Conservation (phyloP, 495 filamentous ascomycete species). For the Neurospora sp. region DNA sequence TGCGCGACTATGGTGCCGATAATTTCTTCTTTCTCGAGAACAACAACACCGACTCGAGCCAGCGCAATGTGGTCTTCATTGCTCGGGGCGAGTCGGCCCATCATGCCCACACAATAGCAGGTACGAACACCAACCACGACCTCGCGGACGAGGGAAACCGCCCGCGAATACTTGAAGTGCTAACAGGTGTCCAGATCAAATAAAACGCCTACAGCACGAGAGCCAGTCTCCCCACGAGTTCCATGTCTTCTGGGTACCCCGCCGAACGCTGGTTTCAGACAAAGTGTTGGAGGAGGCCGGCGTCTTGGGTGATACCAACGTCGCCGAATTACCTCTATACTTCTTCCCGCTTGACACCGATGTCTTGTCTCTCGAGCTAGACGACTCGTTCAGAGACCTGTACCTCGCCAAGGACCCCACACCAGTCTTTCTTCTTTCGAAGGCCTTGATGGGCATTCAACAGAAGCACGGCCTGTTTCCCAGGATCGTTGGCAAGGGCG, state of each 20-base stretch:
- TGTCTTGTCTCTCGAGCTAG: conserved; percentile 81
- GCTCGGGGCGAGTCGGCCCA: conserved; percentile 77
- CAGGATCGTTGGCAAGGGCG: conserved; percentile 90
- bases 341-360: conserved; percentile 90
- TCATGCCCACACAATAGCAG: conserved; percentile 74
- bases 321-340: conserved; percentile 73
- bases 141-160: neutral
- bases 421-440: conserved; percentile 73
- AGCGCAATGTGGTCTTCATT: conserved; percentile 92
- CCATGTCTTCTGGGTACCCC: conserved; percentile 84
- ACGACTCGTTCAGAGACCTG: conserved; percentile 75
- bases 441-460: conserved; percentile 92
- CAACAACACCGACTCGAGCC: conserved; percentile 79
- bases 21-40: conserved; percentile 94
- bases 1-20: conserved; percentile 87
- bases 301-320: conserved; percentile 83
- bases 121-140: conserved; percentile 38
- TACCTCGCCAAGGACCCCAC: conserved; percentile 90
- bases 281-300: conserved; percentile 88
- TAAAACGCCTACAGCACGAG: conserved; percentile 76
- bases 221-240: conserved; percentile 87
- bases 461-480: conserved; percentile 89
- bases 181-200: conserved; percentile 59
- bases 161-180: conserved; percentile 5
- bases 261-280: conserved; percentile 84